Evolutionary conservation across 208 protist species (phyloP).

Genomic region (Leptomonas pyrrhocoris): DNA sequence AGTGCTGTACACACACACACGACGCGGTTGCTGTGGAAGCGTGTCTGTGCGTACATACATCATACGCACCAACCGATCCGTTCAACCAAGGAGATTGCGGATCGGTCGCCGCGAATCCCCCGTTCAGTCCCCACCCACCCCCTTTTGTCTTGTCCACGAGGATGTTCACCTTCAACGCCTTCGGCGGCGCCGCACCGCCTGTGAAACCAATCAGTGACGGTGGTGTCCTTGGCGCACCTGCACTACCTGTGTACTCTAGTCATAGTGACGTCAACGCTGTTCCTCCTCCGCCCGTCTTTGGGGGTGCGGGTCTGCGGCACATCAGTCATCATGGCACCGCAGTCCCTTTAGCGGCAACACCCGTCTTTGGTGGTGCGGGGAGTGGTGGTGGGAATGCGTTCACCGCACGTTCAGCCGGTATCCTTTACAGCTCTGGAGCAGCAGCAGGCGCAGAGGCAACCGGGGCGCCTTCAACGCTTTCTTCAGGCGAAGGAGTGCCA

Average conservation of each 20-base stretch:
- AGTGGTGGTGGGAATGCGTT: neutral
- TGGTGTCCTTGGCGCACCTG: slow-evolving; percentile 13
- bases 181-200: slow-evolving; percentile 5
- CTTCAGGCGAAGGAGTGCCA: neutral
- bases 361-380: neutral
- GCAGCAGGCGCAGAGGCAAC: no score
- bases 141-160: neutral
- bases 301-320: neutral
- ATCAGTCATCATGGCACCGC: neutral
- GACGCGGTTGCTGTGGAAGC: no score
- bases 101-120: no score
- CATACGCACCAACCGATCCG: no score
- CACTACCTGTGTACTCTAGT: neutral
- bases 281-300: neutral
- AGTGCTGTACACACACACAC: no score
- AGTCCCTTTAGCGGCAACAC: neutral
- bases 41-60: no score
- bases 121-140: no score
- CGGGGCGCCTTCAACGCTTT: neutral
- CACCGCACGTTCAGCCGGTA: neutral
- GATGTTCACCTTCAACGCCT: slow-evolving; percentile 14
- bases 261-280: neutral
- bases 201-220: neutral
- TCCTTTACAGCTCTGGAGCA: neutral
- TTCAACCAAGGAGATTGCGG: no score